Base-by-base conservation (phyloP, 768 basidiomycete species). In the Coprinopsis cinerea region DNA sequence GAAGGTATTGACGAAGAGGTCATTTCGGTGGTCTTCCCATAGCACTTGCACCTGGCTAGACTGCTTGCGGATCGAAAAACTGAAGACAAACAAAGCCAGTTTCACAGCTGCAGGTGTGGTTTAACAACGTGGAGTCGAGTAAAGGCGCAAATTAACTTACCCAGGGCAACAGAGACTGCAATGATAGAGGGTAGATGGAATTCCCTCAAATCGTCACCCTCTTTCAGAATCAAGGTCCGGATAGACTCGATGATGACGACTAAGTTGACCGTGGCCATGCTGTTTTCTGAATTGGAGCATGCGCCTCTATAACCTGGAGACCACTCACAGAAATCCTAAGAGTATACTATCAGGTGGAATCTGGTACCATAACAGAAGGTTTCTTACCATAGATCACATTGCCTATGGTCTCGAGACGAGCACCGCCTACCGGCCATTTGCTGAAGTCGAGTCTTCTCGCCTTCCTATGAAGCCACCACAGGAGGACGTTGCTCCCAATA, bases 11-110 rank as follows among this genome's bases (percentile, higher is more conserved):
- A 92, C 82, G 62, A 81, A 88, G n/a, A 92, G 62, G 59, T 95
- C 95, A 59, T 93, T 97, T 56, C 94, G 75, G 56, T 97, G 94
- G 61, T 98, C 95, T 65, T 96, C 90, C 92, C 92, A 97, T 24
- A 96, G 77, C n/a, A 96, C 81, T 40, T 81, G 79, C 2, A 99
- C 95, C 67, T 99, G 96, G 58, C 89, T 93, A 4, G 88, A 92
- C 55, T 79, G 81, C 26, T 75, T 77, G 24, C 90, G 82, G 39
- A 95, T 75, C 2, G 88, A 76, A 59, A 71, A 80, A 64, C 93
- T 93, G 67, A 92, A 96, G 3, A 92, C 30, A 69, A 98, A 98
- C 36, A 99, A 78, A 0, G 83, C 37, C 40, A 92, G 74, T 67
- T 99, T 99, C 54, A 89, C 82, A 44, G 77, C 90, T 92, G 53